Base-by-base conservation (phyloP, 2,329 filamentous ascomycete genomes). In the Colletotrichum chrysophilum region DNA sequence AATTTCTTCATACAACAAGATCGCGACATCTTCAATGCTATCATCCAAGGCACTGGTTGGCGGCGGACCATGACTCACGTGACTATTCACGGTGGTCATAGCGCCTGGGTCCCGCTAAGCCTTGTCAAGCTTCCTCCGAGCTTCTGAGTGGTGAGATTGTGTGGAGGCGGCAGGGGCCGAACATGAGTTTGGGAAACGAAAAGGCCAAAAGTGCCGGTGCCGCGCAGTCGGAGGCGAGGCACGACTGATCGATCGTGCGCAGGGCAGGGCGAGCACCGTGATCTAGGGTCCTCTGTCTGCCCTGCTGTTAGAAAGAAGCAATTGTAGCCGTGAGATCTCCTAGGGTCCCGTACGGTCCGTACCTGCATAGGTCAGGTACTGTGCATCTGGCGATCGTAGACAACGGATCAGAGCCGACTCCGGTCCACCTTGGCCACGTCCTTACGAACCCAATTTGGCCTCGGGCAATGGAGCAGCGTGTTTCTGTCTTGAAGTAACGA, bases 61-160 rank as follows among this genome's bases (percentile, higher is more conserved):
- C 26, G 43, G 14, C 38, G 64, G 60, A 69, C 74, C 16, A 30
- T 52, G 7, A 14, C 16, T 56, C 74, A 76, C 82, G 81, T 80
- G 80, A 76, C 36, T 55, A 13, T 76, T 67, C 61, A n/a, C 32
- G 64, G 69, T 81, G 81, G 80, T 78, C 81, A 81, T 81, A 82
- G 81, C 80, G 81, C 76, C 74, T 18, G 58, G 34, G 28, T 74
- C 26, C 24, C 71, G 58, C 79, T 80, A 82, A 80, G 77, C 81
- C 79, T 77, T 79, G 77, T 80, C 76, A 70, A 77, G 78, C 28
- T 36, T 36, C 38, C 26, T n/a, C 14, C 26, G 34, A 68, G 64
- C 55, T 65, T 26, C 12, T 64, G 64, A 68, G 32, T 73, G 73
- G 69, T 62, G 64, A 73, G 66, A 76, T 43, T 34, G 34, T 74